Base-by-base conservation (phyloP, 768 basidiomycete genomes). In the Roridomyces roridus region DNA sequence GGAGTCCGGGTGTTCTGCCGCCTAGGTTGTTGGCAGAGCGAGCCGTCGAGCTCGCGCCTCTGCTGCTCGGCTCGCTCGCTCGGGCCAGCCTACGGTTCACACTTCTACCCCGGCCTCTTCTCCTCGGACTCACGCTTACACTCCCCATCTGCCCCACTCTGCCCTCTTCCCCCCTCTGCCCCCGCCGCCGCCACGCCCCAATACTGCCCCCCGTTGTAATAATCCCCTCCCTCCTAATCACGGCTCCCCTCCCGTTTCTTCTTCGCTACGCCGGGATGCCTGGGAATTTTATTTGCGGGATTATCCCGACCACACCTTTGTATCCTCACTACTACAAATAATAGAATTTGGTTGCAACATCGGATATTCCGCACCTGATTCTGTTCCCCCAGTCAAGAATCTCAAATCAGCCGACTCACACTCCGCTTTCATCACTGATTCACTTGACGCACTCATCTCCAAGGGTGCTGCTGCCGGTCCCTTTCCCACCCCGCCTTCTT, bases 241-340 rank as follows among this genome's bases (percentile, higher is more conserved):
- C 51, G 5, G 21, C 10, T 17, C 34, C n/a, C 29, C 48, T 10
- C 21, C 24, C 6, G 52, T 70, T 18, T 37, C 57, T 18, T 65
- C 68, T 11, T 42, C 63, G 9, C 46, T 70, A 4, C 15, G 48
- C 4, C 23, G 43, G 6, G 41, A 56, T 0, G 59, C 65, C 4
- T 73, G 70, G 72, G 40, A 44, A 0, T 55, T 41, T 43, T 66
- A 65, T 26, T 40, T 73, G 26, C 23, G 5, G 2, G 71, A 72
- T 17, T 72, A 74, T 41, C 71, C 71, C 10, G 65, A 72, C 51
- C 61, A 45, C 9, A 20, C 7, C 1, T 71, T 72, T 63, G 71
- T 72, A 52, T 24, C 49, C 18, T 47, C 62, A 5, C 28, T 71
- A 29, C 35, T 67, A 12, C 53, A 70, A 34, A 72, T 72, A 23